These are phyloP conservation scores for Inga leiocalycina DNA, from an alignment of 306 rosid genomes.

Conservation along the genomic window DNA sequence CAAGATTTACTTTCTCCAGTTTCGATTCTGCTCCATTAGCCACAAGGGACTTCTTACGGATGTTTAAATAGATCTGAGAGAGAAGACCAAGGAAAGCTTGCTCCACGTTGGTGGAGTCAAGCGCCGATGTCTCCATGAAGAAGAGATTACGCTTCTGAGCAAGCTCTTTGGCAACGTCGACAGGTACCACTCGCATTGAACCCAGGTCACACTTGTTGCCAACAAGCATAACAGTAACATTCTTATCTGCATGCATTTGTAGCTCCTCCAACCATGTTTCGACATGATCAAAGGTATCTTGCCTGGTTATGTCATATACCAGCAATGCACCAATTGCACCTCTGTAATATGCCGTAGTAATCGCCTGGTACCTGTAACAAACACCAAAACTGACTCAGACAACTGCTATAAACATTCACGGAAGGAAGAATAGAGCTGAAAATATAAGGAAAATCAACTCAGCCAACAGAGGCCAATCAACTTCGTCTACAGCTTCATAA, in stretches of 20 bases:
- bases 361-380: slow-evolving; percentile 83
- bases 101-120: slow-evolving; percentile 84
- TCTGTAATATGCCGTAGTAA: slow-evolving; percentile 94
- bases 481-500: neutral
- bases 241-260: slow-evolving; percentile 73
- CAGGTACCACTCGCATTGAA: slow-evolving; percentile 68
- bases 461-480: neutral
- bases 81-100: slow-evolving; percentile 76
- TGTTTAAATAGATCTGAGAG: slow-evolving; percentile 68
- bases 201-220: slow-evolving; percentile 92
- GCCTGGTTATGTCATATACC: slow-evolving; percentile 84
- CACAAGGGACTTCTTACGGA: slow-evolving; percentile 66
- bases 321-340: slow-evolving; percentile 95
- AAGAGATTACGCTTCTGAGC: slow-evolving; percentile 77
- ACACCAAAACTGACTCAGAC: slow-evolving; percentile 30
- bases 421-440: slow-evolving; percentile 3
- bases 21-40: slow-evolving; percentile 59
- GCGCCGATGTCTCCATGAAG: slow-evolving; percentile 94
- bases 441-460: slow-evolving; percentile 4
- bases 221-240: slow-evolving; percentile 78
- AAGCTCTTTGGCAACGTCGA: slow-evolving; percentile 73
- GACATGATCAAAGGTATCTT: slow-evolving; percentile 72
- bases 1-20: slow-evolving; percentile 68
- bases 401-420: slow-evolving; percentile 25
- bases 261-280: slow-evolving; percentile 86